A percentile compares a stretch with the other conserved stretches of the same genome.
Evolutionary conservation across 192 early-diverging fungal genomes (phyloP).

Genomic region (Backusella westeae): DNA sequence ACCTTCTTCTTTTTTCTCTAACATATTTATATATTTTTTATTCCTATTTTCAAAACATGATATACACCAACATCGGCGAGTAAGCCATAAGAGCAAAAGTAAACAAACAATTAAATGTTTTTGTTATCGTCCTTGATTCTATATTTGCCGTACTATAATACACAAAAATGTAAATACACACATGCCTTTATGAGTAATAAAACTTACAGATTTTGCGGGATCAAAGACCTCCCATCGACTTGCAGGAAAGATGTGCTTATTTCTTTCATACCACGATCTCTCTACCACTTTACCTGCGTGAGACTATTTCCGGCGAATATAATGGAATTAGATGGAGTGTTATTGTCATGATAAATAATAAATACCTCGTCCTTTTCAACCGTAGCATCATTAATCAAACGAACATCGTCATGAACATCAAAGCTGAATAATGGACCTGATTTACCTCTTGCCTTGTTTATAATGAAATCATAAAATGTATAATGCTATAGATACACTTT

Average conservation of each 20-base stretch:
- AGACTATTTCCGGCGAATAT: conserved; percentile 44
- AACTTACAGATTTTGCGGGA: conserved; percentile 65
- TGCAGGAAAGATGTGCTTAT: conserved; percentile 96
- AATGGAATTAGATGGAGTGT: too few species aligned
- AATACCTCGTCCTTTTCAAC: conserved; percentile 85
- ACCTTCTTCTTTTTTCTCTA: neutral
- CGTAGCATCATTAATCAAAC: conserved; percentile 75
- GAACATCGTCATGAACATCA: conserved; percentile 92
- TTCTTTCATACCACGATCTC: conserved; percentile 85
- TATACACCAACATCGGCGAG: neutral
- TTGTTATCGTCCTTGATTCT: conserved; percentile 32
- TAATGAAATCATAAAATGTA: conserved; percentile 93
- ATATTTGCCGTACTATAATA: conserved; percentile 55
- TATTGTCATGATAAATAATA: too few species aligned
- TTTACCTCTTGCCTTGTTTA: conserved; percentile 94
- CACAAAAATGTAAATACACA: neutral
- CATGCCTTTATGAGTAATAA: neutral
- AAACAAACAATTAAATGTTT: neutral
- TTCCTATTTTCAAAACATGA: neutral
- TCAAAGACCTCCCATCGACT: conserved; percentile 92
- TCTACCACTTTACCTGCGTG: conserved; percentile 95
- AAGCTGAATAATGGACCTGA: conserved; percentile 93
- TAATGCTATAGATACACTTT: conserved; percentile 47
- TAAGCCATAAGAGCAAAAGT: neutral
- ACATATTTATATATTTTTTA: neutral